A percentile compares a stretch with the other conserved stretches of the same genome.
phyloP scores from a whole-genome alignment of 2,329 filamentous ascomycete species.

The Trichoderma sp. region DNA sequence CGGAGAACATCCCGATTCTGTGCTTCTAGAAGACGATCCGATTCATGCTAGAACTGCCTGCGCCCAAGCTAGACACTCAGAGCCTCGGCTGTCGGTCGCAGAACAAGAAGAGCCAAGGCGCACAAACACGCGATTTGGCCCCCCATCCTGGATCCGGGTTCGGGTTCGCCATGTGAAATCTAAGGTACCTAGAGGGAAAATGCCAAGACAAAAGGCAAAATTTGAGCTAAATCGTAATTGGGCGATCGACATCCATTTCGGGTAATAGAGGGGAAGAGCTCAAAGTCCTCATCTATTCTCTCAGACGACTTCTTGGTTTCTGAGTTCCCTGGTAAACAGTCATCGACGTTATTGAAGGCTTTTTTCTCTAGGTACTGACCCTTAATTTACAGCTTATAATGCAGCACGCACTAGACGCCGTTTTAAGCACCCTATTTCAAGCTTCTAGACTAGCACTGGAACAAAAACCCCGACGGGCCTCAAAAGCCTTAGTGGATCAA shows the following conservation, averaged over 20 bases:
- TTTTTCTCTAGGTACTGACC: not conserved
- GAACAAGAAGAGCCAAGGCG: not conserved
- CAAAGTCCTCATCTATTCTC: not conserved
- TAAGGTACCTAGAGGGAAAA: not conserved
- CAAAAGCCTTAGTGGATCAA: not conserved
- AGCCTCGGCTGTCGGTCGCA: slow-evolving; percentile 11
- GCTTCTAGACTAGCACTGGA: not conserved
- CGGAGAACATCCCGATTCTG: too few species aligned
- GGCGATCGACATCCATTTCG: slow-evolving; percentile 7
- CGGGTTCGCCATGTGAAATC: slow-evolving; percentile 17
- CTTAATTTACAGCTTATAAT: not conserved
- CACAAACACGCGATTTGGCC: not conserved
- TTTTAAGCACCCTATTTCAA: not conserved
- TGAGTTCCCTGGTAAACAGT: too few species aligned
- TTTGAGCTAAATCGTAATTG: slow-evolving; percentile 14
- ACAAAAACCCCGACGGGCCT: not conserved
- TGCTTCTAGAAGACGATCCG: not conserved
- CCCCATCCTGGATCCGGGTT: not conserved
- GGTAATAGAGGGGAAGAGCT: slow-evolving; percentile 4
- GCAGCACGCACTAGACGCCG: slow-evolving; percentile 9
- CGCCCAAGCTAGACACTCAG: not conserved
- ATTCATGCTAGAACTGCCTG: not conserved
- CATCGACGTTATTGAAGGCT: not conserved
- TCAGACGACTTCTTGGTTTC: too few species aligned
- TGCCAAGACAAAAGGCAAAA: slow-evolving; percentile 18